phyloP scores from a whole-genome alignment of 192 early-diverging fungal genomes.

The Gamsiella multidivaricata region DNA sequence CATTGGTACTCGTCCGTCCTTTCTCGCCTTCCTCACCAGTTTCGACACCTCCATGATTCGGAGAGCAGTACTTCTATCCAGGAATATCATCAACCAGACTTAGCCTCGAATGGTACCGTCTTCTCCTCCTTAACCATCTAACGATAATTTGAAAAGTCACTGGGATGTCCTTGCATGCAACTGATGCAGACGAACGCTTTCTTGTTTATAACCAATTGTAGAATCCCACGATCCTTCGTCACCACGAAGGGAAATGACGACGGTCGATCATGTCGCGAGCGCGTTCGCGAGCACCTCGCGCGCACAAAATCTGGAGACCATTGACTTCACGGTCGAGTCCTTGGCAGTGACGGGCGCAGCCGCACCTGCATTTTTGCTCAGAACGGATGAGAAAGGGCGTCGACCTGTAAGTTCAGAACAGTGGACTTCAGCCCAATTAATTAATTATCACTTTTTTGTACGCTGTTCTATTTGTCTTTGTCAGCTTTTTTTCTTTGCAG shows the following conservation, averaged over 20 bases:
- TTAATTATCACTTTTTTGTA: background rate
- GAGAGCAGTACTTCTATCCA: constrained; percentile 4
- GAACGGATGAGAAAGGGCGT: constrained; percentile 46
- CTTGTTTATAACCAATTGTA: background rate
- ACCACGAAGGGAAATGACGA: constrained; percentile 15
- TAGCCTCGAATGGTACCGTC: too few species aligned
- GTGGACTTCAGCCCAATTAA: too few species aligned
- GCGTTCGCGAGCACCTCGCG: constrained; percentile 21
- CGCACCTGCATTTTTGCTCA: constrained; percentile 45
- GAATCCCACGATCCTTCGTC: background rate
- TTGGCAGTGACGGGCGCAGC: constrained; percentile 30
- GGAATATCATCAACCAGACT: too few species aligned
- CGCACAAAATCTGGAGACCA: constrained; percentile 43
- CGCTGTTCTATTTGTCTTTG: background rate
- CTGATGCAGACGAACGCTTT: too few species aligned
- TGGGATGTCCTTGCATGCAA: too few species aligned
- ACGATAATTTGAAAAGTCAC: too few species aligned
- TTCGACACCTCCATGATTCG: background rate
- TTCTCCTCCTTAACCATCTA: too few species aligned
- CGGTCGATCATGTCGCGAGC: constrained; percentile 31
- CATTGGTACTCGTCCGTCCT: constrained; percentile 34
- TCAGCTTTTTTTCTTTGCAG: background rate
- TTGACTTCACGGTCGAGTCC: constrained; percentile 39
- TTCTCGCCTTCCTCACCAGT: constrained; percentile 4
- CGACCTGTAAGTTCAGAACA: constrained; percentile 52